Conservation (phyloP, 2,329 filamentous ascomycete genomes). For the Fusarium liriodendri region DNA sequence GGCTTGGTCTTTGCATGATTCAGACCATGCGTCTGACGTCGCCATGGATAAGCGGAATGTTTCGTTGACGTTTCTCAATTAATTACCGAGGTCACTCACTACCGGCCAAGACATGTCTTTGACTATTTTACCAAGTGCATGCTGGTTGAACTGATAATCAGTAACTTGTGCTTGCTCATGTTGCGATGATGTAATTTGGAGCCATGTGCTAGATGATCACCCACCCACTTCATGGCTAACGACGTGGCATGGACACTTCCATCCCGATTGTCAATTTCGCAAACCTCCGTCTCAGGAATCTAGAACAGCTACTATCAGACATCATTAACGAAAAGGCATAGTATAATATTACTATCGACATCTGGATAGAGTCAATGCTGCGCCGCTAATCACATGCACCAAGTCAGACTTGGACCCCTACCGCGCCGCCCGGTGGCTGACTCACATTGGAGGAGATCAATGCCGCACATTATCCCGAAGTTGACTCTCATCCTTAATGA, state of each 20-base stretch:
- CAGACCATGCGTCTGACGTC: neutral
- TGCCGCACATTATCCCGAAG: neutral
- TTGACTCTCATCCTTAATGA: neutral
- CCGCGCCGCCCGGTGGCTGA: neutral
- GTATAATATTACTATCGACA: neutral
- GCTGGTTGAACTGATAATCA: neutral
- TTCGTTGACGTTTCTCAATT: neutral
- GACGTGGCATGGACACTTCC: neutral
- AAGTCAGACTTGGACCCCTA: neutral
- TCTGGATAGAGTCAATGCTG: neutral
- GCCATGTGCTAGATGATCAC: neutral
- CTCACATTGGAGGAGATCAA: neutral
- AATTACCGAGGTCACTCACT: neutral
- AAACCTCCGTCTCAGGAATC: neutral
- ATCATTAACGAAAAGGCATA: neutral
- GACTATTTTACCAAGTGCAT: neutral
- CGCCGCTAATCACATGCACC: neutral
- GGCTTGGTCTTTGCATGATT: neutral
- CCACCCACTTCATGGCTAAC: neutral
- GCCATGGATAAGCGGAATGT: neutral
- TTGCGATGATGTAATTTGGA: neutral
- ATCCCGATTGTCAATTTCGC: neutral
- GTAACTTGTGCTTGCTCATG: neutral
- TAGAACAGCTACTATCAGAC: neutral
- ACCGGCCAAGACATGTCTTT: neutral